A percentile compares a stretch with the other conserved stretches of the same genome.
phyloP scores from a whole-genome alignment of 1,284 basidiomycete species.

The Puccinia coronata region DNA sequence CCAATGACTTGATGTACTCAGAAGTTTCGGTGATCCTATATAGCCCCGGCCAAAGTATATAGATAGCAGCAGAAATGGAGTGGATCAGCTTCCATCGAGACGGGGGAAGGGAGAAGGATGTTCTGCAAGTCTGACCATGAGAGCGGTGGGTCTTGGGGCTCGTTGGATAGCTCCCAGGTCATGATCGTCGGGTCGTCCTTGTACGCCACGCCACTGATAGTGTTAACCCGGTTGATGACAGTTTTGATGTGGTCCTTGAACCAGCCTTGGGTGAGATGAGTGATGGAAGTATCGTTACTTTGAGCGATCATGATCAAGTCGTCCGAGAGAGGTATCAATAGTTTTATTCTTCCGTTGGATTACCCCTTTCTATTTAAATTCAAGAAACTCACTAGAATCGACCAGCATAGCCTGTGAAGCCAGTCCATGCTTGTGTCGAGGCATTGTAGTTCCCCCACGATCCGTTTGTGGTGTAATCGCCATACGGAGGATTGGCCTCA shows the following conservation, averaged over 20 bases:
- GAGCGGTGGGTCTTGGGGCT: slow-evolving; percentile 52
- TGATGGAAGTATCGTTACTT: slow-evolving; percentile 48
- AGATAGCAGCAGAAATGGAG: background rate
- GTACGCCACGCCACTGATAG: slow-evolving; percentile 53
- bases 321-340: too few relatives aligned
- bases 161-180: slow-evolving; percentile 55
- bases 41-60: background rate
- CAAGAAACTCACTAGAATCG: slow-evolving; percentile 51
- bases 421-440: background rate
- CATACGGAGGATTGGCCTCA: slow-evolving; percentile 51
- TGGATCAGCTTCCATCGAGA: background rate
- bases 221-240: slow-evolving; percentile 53
- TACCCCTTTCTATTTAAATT: background rate
- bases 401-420: slow-evolving; percentile 50
- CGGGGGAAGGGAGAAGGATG: background rate
- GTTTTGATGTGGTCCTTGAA: slow-evolving; percentile 51
- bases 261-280: slow-evolving; percentile 38
- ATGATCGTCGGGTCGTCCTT: slow-evolving; percentile 54
- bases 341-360: slow-evolving; percentile 36
- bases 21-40: slow-evolving; percentile 52
- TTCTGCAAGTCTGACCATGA: slow-evolving; percentile 33
- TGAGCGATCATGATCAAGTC: too few relatives aligned
- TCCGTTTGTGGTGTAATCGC: slow-evolving; percentile 52
- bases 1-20: slow-evolving; percentile 52
- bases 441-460: slow-evolving; percentile 48